Conservation (phyloP, 768 basidiomycete species). For the Exsudoporus frostii region DNA sequence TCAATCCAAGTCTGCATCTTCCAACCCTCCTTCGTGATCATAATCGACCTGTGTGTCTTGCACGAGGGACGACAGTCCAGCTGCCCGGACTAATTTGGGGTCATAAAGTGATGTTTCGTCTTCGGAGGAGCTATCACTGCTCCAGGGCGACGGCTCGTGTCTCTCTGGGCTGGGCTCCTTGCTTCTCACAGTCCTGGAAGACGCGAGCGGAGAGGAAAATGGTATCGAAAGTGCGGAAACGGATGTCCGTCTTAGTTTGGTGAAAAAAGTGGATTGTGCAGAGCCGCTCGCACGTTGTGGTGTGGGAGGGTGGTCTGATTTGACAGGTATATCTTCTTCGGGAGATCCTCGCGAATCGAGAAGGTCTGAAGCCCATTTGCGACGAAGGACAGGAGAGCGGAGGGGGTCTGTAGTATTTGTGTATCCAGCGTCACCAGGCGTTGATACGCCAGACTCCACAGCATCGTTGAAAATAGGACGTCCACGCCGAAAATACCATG, state of each 20-base stretch:
- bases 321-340: conserved; percentile 12
- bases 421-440: conserved; percentile 29
- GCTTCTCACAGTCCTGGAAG: conserved; percentile 18
- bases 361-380: conserved; percentile 47
- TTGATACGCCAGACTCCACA: conserved; percentile 34
- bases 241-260: conserved; percentile 43
- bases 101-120: conserved; percentile 29
- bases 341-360: conserved; percentile 31
- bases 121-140: conserved; percentile 60
- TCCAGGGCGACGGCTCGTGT: conserved; percentile 46
- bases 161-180: conserved; percentile 29
- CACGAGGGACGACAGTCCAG: conserved; percentile 5
- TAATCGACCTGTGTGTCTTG: conserved; percentile 12
- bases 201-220: conserved; percentile 28
- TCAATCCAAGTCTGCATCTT: conserved; percentile 24
- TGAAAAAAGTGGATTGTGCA: conserved; percentile 37
- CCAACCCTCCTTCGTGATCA: conserved; percentile 19
- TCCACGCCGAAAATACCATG: conserved; percentile 53
- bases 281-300: conserved; percentile 10
- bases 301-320: conserved; percentile 2
- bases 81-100: conserved; percentile 4
- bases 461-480: conserved; percentile 28
- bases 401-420: conserved; percentile 36
- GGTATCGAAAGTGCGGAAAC: conserved; percentile 41
- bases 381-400: conserved; percentile 41